Evolutionary conservation across 805 yeast genomes (phyloP).

Genomic region (Wickerhamomyces sydowiorum): DNA sequence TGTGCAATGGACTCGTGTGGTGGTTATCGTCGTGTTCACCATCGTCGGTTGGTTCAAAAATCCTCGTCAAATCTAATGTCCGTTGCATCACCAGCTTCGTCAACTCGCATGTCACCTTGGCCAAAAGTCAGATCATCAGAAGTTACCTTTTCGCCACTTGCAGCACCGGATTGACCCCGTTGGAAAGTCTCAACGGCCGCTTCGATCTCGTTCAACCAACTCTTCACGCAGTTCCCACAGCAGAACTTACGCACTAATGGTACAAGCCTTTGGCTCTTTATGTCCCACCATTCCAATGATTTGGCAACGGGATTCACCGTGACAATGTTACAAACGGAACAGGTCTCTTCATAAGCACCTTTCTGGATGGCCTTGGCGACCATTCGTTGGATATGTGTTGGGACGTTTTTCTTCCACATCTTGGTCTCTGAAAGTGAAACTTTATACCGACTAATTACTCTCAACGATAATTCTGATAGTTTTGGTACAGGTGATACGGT

Average conservation of each 20-base stretch:
- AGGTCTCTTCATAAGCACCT: constrained; percentile 44
- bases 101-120: not conserved
- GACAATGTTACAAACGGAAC: constrained; percentile 44
- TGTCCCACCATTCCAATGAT: constrained; percentile 64
- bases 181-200: constrained; percentile 1
- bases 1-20: too few relatives aligned
- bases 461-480: constrained; percentile 40
- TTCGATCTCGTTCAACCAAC: constrained; percentile 25
- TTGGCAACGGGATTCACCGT: constrained; percentile 55
- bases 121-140: not conserved
- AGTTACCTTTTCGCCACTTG: not conserved
- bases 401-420: constrained; percentile 46
- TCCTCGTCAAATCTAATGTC: constrained; percentile 4
- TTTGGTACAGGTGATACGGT: constrained; percentile 33
- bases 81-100: not conserved
- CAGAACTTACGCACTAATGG: constrained; percentile 56
- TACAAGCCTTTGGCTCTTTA: constrained; percentile 39
- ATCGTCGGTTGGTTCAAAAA: not conserved
- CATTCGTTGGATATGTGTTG: constrained; percentile 36
- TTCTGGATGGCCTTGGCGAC: constrained; percentile 48
- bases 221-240: constrained; percentile 39
- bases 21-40: not conserved
- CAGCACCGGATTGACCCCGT: not conserved
- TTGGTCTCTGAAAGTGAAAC: constrained; percentile 49
- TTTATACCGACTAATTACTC: constrained; percentile 43